Base-by-base conservation (phyloP, 495 filamentous ascomycete species). In the Baudoinia panamericana region DNA sequence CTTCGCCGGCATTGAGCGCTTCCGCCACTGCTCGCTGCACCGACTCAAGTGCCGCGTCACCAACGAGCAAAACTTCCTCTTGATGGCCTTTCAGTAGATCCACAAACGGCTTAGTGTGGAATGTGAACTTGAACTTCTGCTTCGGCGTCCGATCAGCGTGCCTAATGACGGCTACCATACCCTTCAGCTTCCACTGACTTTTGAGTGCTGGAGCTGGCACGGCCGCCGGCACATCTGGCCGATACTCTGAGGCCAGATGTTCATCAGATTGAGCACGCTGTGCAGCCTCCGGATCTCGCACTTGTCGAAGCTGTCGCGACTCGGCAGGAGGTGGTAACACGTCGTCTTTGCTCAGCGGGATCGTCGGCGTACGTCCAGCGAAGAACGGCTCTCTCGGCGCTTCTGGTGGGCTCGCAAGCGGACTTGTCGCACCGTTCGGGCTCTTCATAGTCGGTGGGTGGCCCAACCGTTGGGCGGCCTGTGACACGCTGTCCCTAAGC, bases 81-180 rank as follows among this genome's bases (percentile, higher is more conserved):
- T 87, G 81, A 55, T 97, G 88, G 0, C 90, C 90, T 56, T 82
- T 87, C 29, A 97, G 69, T 5, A 97, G 68, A 43, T 93, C 82
- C 33, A 96, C 83, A 55, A 97, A 97, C 4, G 92, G 92, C 47
- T 86, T 82, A 6, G 82, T 92, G 59, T 96, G 92, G 53, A 97
- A 97, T 0, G 90, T 97, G 56, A 95, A 96, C 54, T 97, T 97
- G 65, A 93, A 93, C 54, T 97, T 97, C 51, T 97, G 90, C 59
- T 97, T 97, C 5, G 90, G 90, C 9, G 90, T 97, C 27, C 90
- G 79, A 62, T 97, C 90, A 2, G 92, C 90, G 57, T 97, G 90
- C 18, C 90, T 73, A 35, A 97, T 80, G 9, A 96, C 92, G 15
- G 88, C 84, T 5, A 97, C 90, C 68, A 96, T 85, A n/a, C 90